These are phyloP conservation scores for Suillus decipiens DNA, from an alignment of 768 basidiomycete genomes.

Conservation along the genomic window DNA sequence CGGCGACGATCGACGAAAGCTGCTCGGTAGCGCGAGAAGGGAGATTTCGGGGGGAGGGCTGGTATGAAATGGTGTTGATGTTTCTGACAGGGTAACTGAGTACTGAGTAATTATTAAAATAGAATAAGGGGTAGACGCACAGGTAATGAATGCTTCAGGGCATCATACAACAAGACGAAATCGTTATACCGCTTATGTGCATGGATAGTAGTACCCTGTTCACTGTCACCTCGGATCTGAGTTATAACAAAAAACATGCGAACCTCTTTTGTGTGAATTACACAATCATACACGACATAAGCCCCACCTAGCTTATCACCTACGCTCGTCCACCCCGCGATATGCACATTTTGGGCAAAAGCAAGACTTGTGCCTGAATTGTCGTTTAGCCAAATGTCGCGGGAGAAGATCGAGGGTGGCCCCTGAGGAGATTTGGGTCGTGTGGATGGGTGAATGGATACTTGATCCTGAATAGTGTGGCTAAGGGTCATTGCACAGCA, in stretches of 20 bases:
- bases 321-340: conserved; percentile 72
- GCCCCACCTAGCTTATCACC: conserved; percentile 65
- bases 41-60: conserved; percentile 65
- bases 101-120: neutral
- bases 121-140: conserved; percentile 35
- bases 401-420: conserved; percentile 60
- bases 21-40: conserved; percentile 64
- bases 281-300: conserved; percentile 74
- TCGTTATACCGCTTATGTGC: conserved; percentile 68
- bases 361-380: conserved; percentile 52
- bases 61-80: conserved; percentile 53
- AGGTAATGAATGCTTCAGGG: conserved; percentile 53
- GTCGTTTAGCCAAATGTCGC: conserved; percentile 71
- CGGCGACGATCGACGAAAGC: conserved; percentile 68
- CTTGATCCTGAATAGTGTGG: conserved; percentile 16
- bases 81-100: conserved; percentile 32
- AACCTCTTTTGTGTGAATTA: conserved; percentile 64
- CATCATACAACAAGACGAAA: conserved; percentile 54
- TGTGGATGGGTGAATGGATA: conserved; percentile 17
- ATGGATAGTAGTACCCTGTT: conserved; percentile 62
- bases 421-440: conserved; percentile 28
- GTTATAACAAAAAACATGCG: conserved; percentile 1
- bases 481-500: neutral
- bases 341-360: conserved; percentile 66
- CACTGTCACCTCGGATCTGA: neutral